Evolutionary conservation across 257 asterid species (phyloP).

Genomic region (Rauvolfia tetraphylla): DNA sequence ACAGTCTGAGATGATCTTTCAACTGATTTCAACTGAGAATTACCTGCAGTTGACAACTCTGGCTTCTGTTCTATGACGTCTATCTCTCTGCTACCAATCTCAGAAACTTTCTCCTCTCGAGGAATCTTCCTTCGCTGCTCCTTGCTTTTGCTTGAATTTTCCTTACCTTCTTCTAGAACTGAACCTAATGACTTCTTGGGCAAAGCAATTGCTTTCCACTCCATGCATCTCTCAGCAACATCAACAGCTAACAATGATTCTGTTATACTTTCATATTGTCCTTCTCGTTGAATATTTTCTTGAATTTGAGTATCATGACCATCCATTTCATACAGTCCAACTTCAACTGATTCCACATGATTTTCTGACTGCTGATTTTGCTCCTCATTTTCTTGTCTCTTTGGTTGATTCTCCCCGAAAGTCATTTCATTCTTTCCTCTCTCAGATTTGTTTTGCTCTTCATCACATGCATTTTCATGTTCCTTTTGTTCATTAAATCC

Average conservation of each 20-base stretch:
- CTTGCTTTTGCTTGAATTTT: background rate
- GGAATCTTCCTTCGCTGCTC: background rate
- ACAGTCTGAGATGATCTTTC: slow-evolving; percentile 5
- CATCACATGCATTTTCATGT: background rate
- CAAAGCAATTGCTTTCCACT: background rate
- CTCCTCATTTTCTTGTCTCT: background rate
- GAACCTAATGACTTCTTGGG: background rate
- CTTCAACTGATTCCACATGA: background rate
- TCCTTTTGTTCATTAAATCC: background rate
- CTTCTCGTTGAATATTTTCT: background rate
- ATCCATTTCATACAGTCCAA: background rate
- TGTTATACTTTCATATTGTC: background rate
- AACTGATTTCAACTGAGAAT: background rate
- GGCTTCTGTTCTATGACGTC: background rate
- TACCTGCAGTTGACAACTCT: background rate
- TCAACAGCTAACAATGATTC: background rate
- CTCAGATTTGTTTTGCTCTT: background rate
- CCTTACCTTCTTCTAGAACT: background rate
- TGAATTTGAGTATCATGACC: background rate
- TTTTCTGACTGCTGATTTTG: background rate
- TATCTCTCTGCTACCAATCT: background rate
- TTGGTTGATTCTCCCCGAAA: background rate
- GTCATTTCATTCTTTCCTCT: background rate
- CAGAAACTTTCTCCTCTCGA: background rate
- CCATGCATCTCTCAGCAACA: background rate